Percentiles rank a stretch among this genome's conserved stretches.
Conservation (phyloP, 2,329 filamentous ascomycete species). For the Phoma sp. region DNA sequence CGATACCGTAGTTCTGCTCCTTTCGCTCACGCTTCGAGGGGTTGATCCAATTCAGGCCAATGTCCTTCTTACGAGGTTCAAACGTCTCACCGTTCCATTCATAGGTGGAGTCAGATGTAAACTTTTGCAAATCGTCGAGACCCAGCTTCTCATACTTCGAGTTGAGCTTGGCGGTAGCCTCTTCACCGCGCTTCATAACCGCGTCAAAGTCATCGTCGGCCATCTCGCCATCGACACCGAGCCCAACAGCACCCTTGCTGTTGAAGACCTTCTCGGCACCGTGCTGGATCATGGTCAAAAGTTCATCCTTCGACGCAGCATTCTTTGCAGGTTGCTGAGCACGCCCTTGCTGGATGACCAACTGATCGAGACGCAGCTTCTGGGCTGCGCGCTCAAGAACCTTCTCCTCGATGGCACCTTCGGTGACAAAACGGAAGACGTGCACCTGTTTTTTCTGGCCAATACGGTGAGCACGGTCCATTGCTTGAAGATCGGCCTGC, state of each 20-base stretch:
- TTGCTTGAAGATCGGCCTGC: constrained; percentile 96
- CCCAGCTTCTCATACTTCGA: constrained; percentile 96
- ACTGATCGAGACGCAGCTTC: constrained; percentile 92
- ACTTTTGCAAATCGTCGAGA: constrained; percentile 96
- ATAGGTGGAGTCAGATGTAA: constrained; percentile 95
- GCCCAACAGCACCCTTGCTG: constrained; percentile 68
- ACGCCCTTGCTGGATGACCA: constrained; percentile 97
- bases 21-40: constrained; percentile 98
- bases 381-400: constrained; percentile 95
- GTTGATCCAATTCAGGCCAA: constrained; percentile 96
- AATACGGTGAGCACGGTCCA: constrained; percentile 98
- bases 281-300: constrained; percentile 98
- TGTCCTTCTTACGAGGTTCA: constrained; percentile 80
- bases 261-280: constrained; percentile 95
- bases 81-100: constrained; percentile 99
- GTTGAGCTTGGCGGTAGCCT: constrained; percentile 86
- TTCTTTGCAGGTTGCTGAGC: constrained; percentile 89
- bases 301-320: constrained; percentile 92
- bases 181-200: constrained; percentile 84
- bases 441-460: constrained; percentile 98
- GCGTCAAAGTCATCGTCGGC: constrained; percentile 88
- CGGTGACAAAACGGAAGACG: constrained; percentile 95
- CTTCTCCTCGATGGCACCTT: constrained; percentile 98
- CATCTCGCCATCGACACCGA: constrained; percentile 66
- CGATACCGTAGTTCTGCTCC: constrained; percentile 97